Evolutionary conservation across 2,329 filamentous ascomycete genomes (phyloP).

Genomic region (Blastomyces parvus): DNA sequence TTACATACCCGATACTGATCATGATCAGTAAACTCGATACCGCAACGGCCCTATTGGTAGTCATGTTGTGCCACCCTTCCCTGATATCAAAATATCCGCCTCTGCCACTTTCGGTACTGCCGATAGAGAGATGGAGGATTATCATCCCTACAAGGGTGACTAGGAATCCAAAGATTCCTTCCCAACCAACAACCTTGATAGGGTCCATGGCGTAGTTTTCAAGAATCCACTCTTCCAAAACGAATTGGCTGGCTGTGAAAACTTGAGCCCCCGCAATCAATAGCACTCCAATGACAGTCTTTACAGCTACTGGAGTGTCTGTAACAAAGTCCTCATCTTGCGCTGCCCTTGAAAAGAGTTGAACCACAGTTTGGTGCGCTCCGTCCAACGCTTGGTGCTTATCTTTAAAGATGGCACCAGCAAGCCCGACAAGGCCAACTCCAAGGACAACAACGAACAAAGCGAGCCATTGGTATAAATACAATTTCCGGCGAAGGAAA

Average conservation of each 20-base stretch:
- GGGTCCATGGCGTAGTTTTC: slow-evolving; percentile 71
- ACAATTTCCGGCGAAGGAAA: slow-evolving; percentile 70
- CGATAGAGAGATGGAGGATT: slow-evolving; percentile 66
- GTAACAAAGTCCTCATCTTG: slow-evolving; percentile 37
- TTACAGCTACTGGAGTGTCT: slow-evolving; percentile 48
- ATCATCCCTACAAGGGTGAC: slow-evolving; percentile 73
- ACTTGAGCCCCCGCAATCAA: slow-evolving; percentile 92
- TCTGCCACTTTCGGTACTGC: slow-evolving; percentile 60
- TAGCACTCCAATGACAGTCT: slow-evolving; percentile 71
- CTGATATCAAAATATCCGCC: slow-evolving; percentile 84
- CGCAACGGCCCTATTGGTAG: slow-evolving; percentile 58
- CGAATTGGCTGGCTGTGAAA: slow-evolving; percentile 94
- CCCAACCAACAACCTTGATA: slow-evolving; percentile 88
- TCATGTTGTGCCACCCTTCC: slow-evolving; percentile 77
- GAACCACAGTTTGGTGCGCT: slow-evolving; percentile 17
- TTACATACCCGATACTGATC: slow-evolving; percentile 83
- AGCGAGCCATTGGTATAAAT: slow-evolving; percentile 85
- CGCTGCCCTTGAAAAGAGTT: slow-evolving; percentile 31
- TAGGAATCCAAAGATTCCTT: slow-evolving; percentile 80
- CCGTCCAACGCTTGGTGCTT: slow-evolving; percentile 33
- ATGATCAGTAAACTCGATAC: slow-evolving; percentile 82
- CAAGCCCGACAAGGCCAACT: slow-evolving; percentile 80
- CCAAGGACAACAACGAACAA: slow-evolving; percentile 78
- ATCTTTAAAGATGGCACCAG: slow-evolving; percentile 71
- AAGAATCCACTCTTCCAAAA: slow-evolving; percentile 88